phyloP scores from a whole-genome alignment of 2,329 filamentous ascomycete genomes.

The Eutypa lata region DNA sequence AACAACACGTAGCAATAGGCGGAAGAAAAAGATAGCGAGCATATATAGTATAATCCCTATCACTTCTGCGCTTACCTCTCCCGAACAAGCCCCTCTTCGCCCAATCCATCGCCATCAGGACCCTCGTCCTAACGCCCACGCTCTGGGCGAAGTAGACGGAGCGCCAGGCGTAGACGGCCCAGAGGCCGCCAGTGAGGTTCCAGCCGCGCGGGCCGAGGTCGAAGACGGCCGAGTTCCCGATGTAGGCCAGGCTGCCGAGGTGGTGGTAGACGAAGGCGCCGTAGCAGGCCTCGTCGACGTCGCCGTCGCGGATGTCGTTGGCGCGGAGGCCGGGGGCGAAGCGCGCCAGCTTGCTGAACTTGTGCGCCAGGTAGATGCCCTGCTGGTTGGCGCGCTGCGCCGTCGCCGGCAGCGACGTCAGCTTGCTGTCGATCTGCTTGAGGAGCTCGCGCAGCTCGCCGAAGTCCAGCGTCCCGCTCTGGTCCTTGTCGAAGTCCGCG shows the following conservation, averaged over 20 bases:
- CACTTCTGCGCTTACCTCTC: constrained; percentile 80
- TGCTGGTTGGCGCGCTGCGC: constrained; percentile 97
- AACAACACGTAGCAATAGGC: no score
- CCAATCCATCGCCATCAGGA: constrained; percentile 97
- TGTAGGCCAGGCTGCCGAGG: constrained; percentile 86
- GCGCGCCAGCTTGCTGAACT: constrained; percentile 87
- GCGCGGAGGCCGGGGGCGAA: constrained; percentile 69
- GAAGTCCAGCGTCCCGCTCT: constrained; percentile 90
- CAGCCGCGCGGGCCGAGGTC: constrained; percentile 72
- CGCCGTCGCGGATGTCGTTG: constrained; percentile 83
- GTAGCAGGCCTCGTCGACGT: constrained; percentile 88
- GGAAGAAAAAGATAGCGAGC: no score
- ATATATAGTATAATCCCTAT: no score
- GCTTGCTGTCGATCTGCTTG: constrained; percentile 87
- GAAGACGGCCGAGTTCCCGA: constrained; percentile 95
- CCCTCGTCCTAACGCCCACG: constrained; percentile 85
- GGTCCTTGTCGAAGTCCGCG: constrained; percentile 86
- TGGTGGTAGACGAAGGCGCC: constrained; percentile 94
- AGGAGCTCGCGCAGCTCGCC: constrained; percentile 86
- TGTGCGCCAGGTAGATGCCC: constrained; percentile 85
- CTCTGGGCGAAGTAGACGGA: constrained; percentile 97
- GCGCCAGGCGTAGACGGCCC: constrained; percentile 95
- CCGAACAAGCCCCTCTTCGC: constrained; percentile 94
- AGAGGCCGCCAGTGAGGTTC: constrained; percentile 75
- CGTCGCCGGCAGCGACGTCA: constrained; percentile 91